Base-by-base conservation (phyloP, 176 grass and related monocot genomes). In the Alopecurus myosuroides region DNA sequence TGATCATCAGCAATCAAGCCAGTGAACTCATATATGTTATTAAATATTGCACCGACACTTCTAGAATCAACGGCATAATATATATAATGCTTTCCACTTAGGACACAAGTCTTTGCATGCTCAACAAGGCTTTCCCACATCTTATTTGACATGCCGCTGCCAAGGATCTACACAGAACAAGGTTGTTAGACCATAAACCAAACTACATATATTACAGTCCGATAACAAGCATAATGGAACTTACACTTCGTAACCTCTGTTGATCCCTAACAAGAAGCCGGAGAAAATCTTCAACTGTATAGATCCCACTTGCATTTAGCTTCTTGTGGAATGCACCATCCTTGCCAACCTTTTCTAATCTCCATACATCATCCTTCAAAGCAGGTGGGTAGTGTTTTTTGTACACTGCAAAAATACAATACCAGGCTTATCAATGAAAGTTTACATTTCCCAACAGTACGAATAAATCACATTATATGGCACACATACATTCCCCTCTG, bases 111-210 rank as follows among this genome's bases (percentile, higher is more conserved):
- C 70, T 97, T 97, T 57, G 94, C 94, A 88, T 97, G 94, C 89
- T 97, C 94, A 29, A 97, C 89, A 70, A 97, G 94, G 78, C 83
- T 92, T 58, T 97, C 94, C 94, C 94, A 97, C 94, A 97, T 97
- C 85, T 97, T 97, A 86, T 97, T 97, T 82, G 94, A 97, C 94
- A 97, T 92, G 65, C 89, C 72, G 58, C 85, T 97, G 33, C 94
- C 94, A 75, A 97, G 82, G 70, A 97, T 92, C 94, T 97, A 82
- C 37, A 91, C 18, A 89, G 6, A 64, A 55, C 70, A 75, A 83
- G 7, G 35, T 34, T 57, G 62, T 84, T 62, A 52, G 33, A 89
- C 23, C 64, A 90, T 82, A 66, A 33, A 87, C 20, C 23, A 55
- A 77, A 75, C 29, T 30, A 26, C 39, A 79, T 61, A 62, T 80